Evolutionary conservation across 129 eudicot species (phyloP).

Genomic region (Ambrosia artemisiifolia): DNA sequence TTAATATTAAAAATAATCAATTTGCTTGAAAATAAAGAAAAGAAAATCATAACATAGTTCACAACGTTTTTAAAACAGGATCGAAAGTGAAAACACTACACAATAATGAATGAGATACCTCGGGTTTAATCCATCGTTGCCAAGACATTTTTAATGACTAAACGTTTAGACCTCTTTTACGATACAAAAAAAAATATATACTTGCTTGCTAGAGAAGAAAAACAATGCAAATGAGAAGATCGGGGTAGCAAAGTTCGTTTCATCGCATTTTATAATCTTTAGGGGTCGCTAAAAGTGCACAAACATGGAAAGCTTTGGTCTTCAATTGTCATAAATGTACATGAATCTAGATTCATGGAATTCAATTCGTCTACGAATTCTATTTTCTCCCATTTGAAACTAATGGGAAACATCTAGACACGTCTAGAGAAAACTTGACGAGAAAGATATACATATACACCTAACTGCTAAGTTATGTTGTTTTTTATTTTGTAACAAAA

Average conservation of each 20-base stretch:
- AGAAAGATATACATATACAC: background rate
- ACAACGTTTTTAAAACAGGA: background rate
- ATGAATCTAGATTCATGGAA: background rate
- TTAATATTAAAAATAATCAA: background rate
- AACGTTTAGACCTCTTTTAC: background rate
- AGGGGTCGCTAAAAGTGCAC: background rate
- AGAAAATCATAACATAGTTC: background rate
- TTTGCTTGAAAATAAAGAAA: background rate
- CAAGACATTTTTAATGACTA: conserved; percentile 22
- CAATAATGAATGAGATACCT: conserved; percentile 21
- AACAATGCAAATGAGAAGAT: background rate
- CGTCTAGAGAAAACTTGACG: conserved; percentile 17
- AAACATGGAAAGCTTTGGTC: conserved; percentile 3
- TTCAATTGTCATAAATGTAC: conserved; percentile 1
- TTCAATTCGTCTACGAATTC: conserved; percentile 11
- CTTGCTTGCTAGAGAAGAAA: background rate
- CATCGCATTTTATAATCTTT: background rate
- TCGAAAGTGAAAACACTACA: background rate
- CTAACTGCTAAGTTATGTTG: background rate
- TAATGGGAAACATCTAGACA: conserved; percentile 21
- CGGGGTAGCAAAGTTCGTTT: background rate
- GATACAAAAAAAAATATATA: background rate
- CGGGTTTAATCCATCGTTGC: conserved; percentile 45
- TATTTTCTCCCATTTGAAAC: conserved; percentile 14
- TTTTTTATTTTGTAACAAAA: background rate